phyloP scores from a whole-genome alignment of 768 basidiomycete species.

The Phanerodontia chrysosporium region DNA sequence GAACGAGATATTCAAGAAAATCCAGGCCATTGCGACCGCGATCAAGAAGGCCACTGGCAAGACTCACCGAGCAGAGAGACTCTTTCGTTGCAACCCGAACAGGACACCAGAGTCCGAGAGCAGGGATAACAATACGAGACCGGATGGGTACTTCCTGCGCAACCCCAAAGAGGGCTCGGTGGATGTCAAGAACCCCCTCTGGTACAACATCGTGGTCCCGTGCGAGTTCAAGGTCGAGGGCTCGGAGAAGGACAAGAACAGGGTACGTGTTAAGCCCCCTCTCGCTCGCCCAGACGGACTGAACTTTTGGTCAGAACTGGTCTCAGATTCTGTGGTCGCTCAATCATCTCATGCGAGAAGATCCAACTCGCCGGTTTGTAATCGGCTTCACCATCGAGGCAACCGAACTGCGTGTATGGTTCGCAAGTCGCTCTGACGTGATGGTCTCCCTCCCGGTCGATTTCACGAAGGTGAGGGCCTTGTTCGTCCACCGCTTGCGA shows the following conservation, averaged over 20 bases:
- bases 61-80: background rate
- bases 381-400: slow-evolving; percentile 29
- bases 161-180: background rate
- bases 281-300: background rate
- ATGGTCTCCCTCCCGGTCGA: slow-evolving; percentile 18
- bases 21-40: background rate
- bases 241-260: background rate
- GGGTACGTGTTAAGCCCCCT: background rate
- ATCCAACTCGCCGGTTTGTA: slow-evolving; percentile 22
- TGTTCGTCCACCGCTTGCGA: background rate
- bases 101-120: background rate
- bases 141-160: background rate
- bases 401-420: slow-evolving; percentile 26
- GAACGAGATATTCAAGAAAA: background rate
- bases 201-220: background rate
- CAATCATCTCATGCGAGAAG: slow-evolving; percentile 24
- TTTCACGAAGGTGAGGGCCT: slow-evolving; percentile 12
- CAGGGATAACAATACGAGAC: background rate
- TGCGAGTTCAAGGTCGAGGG: background rate
- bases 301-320: background rate
- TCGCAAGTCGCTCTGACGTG: slow-evolving; percentile 17
- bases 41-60: background rate
- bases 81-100: background rate
- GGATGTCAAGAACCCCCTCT: background rate
- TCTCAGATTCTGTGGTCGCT: slow-evolving; percentile 25